Evolutionary conservation across 2,329 filamentous ascomycete species (phyloP).

Genomic region (Aureobasidium sp.): DNA sequence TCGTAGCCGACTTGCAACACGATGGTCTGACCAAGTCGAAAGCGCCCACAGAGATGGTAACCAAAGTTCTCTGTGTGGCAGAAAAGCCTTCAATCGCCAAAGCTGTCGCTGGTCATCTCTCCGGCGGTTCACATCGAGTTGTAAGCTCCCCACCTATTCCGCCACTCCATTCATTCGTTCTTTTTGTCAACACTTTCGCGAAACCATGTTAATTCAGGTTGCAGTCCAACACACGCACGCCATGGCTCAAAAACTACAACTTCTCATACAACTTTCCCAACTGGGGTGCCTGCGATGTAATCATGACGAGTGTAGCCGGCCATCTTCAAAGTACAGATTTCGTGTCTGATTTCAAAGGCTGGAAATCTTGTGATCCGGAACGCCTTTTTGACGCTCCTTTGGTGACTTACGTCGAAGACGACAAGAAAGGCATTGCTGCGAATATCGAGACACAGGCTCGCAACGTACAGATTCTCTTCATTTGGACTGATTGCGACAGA

Average conservation of each 20-base stretch:
- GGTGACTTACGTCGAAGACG: constrained; percentile 56
- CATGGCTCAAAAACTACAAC: constrained; percentile 85
- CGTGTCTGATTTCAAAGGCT: constrained; percentile 62
- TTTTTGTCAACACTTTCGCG: constrained; percentile 26
- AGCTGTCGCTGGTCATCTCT: constrained; percentile 82
- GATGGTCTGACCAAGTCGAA: not conserved
- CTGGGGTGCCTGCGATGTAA: constrained; percentile 77
- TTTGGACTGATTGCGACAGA: constrained; percentile 98
- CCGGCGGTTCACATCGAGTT: constrained; percentile 62
- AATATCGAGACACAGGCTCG: constrained; percentile 78
- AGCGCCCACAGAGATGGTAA: constrained; percentile 28
- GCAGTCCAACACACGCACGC: not conserved
- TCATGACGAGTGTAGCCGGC: constrained; percentile 88
- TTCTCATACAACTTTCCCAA: constrained; percentile 80
- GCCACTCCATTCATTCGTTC: not conserved
- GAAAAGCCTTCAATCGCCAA: constrained; percentile 94
- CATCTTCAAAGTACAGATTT: constrained; percentile 83
- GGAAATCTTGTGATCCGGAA: constrained; percentile 71
- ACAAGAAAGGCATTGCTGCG: constrained; percentile 70
- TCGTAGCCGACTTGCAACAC: not conserved
- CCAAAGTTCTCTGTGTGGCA: constrained; percentile 64
- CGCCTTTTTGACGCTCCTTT: constrained; percentile 76
- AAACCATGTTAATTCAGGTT: not conserved
- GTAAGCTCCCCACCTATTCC: constrained; percentile 38
- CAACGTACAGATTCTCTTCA: constrained; percentile 67